Conservation (phyloP, 163 green algal genomes). For the Chlamydomonas reinhardtii region DNA sequence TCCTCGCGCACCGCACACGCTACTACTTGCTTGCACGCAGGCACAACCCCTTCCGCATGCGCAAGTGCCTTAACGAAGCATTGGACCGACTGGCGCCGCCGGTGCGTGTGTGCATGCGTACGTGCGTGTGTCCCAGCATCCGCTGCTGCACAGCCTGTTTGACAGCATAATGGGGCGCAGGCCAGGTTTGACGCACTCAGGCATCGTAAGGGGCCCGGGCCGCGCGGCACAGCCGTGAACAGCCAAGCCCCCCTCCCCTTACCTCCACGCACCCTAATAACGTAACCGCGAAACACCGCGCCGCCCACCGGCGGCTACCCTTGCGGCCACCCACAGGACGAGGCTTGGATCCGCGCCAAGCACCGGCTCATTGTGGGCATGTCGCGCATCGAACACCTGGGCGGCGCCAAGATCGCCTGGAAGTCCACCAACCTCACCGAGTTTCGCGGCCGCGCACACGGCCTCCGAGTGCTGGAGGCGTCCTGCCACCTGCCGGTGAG, state of each 20-base stretch:
- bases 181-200: no score
- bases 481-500: constrained; percentile 3
- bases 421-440: background rate
- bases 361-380: constrained; percentile 1
- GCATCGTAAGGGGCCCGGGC: no score
- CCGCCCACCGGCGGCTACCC: no score
- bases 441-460: background rate
- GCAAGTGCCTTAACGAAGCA: background rate
- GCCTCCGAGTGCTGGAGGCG: background rate
- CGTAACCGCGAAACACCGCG: no score
- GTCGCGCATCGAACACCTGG: background rate
- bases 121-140: background rate
- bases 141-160: no score
- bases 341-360: background rate
- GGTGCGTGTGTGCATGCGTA: background rate
- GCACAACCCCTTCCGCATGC: constrained; percentile 1
- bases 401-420: background rate
- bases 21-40: background rate
- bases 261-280: no score
- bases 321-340: no score
- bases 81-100: background rate
- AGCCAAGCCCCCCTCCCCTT: no score
- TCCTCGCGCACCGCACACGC: no score
- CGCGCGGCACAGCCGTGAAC: no score
- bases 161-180: no score